Conservation (phyloP, 495 filamentous ascomycete species). For the Entonaema liquescens region DNA sequence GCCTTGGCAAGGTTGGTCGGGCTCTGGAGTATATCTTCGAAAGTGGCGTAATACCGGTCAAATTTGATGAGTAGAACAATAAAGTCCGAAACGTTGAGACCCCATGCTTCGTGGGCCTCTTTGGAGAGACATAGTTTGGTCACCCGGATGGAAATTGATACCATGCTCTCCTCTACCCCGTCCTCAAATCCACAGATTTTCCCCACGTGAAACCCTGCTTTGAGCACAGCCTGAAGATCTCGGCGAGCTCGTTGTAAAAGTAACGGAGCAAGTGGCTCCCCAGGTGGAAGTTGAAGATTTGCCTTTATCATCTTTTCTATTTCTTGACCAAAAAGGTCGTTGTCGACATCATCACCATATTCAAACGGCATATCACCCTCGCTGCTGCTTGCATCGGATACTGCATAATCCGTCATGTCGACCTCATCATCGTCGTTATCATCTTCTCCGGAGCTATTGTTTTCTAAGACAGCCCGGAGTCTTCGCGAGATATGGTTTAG, state of each 20-base stretch:
- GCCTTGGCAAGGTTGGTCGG: constrained; percentile 4
- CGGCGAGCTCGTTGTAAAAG: constrained; percentile 56
- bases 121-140: constrained; percentile 77
- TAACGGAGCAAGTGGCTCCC: neutral
- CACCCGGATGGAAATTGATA: constrained; percentile 74
- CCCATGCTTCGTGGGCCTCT: constrained; percentile 82
- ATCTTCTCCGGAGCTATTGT: neutral
- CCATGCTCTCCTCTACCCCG: constrained; percentile 50
- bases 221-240: constrained; percentile 70
- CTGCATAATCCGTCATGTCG: constrained; percentile 49
- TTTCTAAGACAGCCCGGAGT: constrained; percentile 40
- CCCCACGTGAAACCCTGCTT: constrained; percentile 80
- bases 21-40: constrained; percentile 50
- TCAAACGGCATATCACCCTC: constrained; percentile 38
- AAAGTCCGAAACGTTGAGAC: constrained; percentile 71
- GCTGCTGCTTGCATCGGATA: constrained; percentile 36
- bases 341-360: constrained; percentile 5
- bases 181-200: constrained; percentile 61
- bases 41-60: constrained; percentile 61
- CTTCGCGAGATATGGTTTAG: constrained; percentile 33
- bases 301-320: neutral
- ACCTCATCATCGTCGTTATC: constrained; percentile 43
- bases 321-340: neutral
- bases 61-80: constrained; percentile 81
- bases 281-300: neutral